phyloP scores from a whole-genome alignment of 805 yeast species.

The Starmerella sirachaensis region DNA sequence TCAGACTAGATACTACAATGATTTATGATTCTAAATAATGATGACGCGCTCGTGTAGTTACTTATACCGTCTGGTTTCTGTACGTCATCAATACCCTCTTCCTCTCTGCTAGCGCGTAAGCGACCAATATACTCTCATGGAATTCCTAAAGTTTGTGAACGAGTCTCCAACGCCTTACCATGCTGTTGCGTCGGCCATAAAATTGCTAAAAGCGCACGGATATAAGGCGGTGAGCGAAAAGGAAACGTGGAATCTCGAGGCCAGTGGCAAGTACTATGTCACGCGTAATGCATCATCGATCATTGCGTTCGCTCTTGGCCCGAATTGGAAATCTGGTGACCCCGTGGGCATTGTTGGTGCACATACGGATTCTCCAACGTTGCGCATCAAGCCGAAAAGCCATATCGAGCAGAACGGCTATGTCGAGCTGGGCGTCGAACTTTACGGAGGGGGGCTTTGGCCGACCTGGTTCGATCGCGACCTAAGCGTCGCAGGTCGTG shows the following conservation, averaged over 20 bases:
- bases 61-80: no score
- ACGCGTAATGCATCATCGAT: constrained; percentile 84
- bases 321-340: constrained; percentile 57
- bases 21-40: no score
- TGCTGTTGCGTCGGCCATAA: constrained; percentile 59
- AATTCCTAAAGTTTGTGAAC: constrained; percentile 46
- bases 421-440: constrained; percentile 74
- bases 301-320: constrained; percentile 77
- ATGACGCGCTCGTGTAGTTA: no score
- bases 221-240: constrained; percentile 66
- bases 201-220: constrained; percentile 46
- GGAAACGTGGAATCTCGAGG: constrained; percentile 47
- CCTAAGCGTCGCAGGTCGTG: constrained; percentile 82
- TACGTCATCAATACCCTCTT: no score
- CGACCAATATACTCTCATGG: no score
- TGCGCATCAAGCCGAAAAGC: constrained; percentile 83
- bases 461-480: constrained; percentile 97
- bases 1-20: no score
- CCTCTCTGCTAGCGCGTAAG: no score
- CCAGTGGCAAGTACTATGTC: constrained; percentile 63
- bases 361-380: constrained; percentile 88
- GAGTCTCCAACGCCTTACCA: constrained; percentile 90
- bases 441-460: constrained; percentile 93
- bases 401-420: constrained; percentile 55
- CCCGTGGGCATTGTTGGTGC: constrained; percentile 88